A percentile compares a stretch with the other conserved stretches of the same genome.
Conservation (phyloP, 2,329 filamentous ascomycete species). For the Biscogniauxia sp. region DNA sequence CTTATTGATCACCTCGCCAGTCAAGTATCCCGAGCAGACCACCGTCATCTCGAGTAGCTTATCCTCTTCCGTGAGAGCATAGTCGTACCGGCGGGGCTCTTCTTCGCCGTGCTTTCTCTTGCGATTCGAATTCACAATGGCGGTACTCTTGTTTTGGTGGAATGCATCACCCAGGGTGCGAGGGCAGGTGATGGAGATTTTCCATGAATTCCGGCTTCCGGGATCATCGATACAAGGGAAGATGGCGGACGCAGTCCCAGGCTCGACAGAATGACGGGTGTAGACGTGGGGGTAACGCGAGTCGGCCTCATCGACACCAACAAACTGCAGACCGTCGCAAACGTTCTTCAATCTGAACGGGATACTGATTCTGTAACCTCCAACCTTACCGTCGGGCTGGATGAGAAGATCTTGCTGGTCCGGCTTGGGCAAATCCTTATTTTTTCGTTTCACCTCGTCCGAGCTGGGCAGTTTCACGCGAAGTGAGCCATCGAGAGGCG, state of each 20-base stretch:
- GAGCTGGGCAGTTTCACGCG: conserved; percentile 38
- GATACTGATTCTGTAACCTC: conserved; percentile 55
- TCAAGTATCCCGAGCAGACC: conserved; percentile 84
- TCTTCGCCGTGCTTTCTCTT: conserved; percentile 42
- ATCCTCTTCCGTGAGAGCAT: conserved; percentile 67
- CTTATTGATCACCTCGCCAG: conserved; percentile 76
- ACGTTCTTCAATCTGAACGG: conserved; percentile 75
- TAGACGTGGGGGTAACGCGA: conserved; percentile 87
- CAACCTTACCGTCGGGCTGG: conserved; percentile 32
- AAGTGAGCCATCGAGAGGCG: conserved; percentile 54
- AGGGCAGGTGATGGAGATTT: conserved; percentile 81
- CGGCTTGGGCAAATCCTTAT: conserved; percentile 33
- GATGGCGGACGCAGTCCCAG: conserved; percentile 77
- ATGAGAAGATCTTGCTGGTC: conserved; percentile 38
- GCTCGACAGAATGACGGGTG: conserved; percentile 75
- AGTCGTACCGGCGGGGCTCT: conserved; percentile 36
- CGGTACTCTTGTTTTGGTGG: conserved; percentile 36
- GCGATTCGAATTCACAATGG: conserved; percentile 30
- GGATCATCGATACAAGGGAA: conserved; percentile 93
- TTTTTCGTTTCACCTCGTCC: conserved; percentile 33
- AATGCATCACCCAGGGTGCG: conserved; percentile 80
- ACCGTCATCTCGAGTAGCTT: conserved; percentile 85
- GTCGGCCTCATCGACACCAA: conserved; percentile 78
- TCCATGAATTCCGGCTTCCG: conserved; percentile 79
- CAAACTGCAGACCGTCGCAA: conserved; percentile 87